A percentile compares a stretch with the other conserved stretches of the same genome.
phyloP scores from a whole-genome alignment of 306 rosid species.

The Citrullus mucosospermus region DNA sequence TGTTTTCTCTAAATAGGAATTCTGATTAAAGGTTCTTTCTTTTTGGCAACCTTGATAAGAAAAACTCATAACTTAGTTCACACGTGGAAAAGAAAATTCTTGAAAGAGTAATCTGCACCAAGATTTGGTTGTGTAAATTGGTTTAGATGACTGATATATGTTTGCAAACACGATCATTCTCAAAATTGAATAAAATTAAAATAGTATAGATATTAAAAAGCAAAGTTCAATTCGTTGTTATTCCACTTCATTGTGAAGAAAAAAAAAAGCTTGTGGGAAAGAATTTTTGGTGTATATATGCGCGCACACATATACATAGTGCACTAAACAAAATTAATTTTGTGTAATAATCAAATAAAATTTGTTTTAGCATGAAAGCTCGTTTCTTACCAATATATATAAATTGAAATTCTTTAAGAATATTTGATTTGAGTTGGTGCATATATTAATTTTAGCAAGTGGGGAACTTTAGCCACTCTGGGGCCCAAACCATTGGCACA shows the following conservation, averaged over 20 bases:
- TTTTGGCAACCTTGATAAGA: background rate
- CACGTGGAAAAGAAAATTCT: background rate
- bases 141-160: background rate
- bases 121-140: background rate
- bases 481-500: background rate
- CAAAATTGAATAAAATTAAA: background rate
- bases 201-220: background rate
- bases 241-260: background rate
- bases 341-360: background rate
- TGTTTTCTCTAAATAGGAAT: background rate
- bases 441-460: constrained; percentile 2
- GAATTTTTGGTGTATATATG: background rate
- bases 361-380: background rate
- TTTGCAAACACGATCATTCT: constrained; percentile 1
- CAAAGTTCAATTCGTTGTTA: background rate
- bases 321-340: background rate
- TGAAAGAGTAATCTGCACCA: background rate
- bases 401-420: background rate
- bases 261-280: background rate
- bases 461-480: background rate
- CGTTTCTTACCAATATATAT: background rate
- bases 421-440: background rate
- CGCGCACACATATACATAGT: background rate
- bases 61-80: background rate
- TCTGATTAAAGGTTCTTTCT: background rate